Base-by-base conservation (phyloP, 768 basidiomycete species). In the Rhodotorula babjevae region DNA sequence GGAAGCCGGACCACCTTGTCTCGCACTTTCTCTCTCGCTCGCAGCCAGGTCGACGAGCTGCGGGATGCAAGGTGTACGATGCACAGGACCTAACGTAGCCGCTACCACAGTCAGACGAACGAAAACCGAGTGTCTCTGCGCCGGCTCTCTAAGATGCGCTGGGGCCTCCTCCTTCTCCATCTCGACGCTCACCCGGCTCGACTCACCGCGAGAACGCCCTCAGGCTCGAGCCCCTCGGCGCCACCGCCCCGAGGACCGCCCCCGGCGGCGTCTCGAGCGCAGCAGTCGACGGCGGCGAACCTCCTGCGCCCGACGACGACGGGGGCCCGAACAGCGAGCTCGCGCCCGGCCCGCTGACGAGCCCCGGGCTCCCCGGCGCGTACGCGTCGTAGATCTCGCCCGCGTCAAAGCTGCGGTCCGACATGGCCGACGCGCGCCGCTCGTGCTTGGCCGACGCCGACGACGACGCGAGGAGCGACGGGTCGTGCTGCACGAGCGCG, bases 301-400 rank as follows among this genome's bases (percentile, higher is more conserved):
- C 31, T 50, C 46, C 27, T 59, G 15, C 29, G n/a, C 25, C 36
- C 36, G 36, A 36, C 36, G 36, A 36, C 36, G 36, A 36, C 36
- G 36, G 36, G 5, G 36, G 36, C 14, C 44, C 44, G 44, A 46
- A 46, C 44, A 46, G 44, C 44, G 44, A 18, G 18, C 44, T 46
- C 44, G 44, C 12, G 14, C 44, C 44, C 44, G 18, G 44, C 2
- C 44, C 44, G 18, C 14, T 18, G 44, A 46, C 44, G 44, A 46
- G 44, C 14, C 44, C 44, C 44, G 44, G 44, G 14, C 14, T 14
- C 8, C 44, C 44, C 2, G 60, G 29, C 11, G 62, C 53, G 52
- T 72, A 72, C 40, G 71, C 71, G 42, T 72, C 71, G 58, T 68
- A 72, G 59, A 72, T 72, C 63, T 72, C 71, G 36, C 19, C 16